Base-by-base conservation (phyloP, 2,329 filamentous ascomycete genomes). In the Trichoderma sp. region DNA sequence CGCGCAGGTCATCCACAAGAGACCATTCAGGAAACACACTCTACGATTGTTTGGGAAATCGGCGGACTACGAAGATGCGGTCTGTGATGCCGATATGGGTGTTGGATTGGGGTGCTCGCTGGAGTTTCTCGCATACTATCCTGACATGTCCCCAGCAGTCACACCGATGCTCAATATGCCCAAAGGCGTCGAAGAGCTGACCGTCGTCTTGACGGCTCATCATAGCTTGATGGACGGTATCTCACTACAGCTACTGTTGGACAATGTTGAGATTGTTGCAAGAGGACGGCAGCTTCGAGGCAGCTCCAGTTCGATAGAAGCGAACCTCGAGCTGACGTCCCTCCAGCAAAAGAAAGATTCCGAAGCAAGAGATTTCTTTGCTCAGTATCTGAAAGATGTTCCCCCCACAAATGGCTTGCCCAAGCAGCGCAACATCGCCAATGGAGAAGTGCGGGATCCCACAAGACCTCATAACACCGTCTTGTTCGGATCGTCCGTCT, bases 211-310 rank as follows among this genome's bases (percentile, higher is more conserved):
- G 17, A 62, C 63, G 3, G 44, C 55, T 10, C 63, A 65, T 47
- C 63, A 65, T 7, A 62, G 63, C 14, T 41, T 65, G 10, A 65
- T 65, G 17, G 63, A 65, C 17, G 63, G 63, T 7, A 26, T 60
- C 7, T 65, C 63, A 45, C 41, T 65, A 12, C 44, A 65, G 21
- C 28, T 65, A 1, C 10, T 65, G 9, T 28, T 65, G 7, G 43
- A 30, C 10, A 65, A 62, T 10, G 43, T 65, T 43, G 63, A 62
- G 28, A 39, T 10, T 7, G 43, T 58, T 26, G 47, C 63, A 15
- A 44, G 24, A 4, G 63, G 63, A 26, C 26, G 57, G 26, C 19
- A 39, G 12, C 24, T 57, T 10, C 41, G 41, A 1, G 2, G 3
- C 17, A 45, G 41, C 24, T 17, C 12, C 15, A 44, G 7, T 19